These are phyloP conservation scores for Byssochlamys sp. DNA, from an alignment of 2,329 filamentous ascomycete genomes.

Conservation along the genomic window DNA sequence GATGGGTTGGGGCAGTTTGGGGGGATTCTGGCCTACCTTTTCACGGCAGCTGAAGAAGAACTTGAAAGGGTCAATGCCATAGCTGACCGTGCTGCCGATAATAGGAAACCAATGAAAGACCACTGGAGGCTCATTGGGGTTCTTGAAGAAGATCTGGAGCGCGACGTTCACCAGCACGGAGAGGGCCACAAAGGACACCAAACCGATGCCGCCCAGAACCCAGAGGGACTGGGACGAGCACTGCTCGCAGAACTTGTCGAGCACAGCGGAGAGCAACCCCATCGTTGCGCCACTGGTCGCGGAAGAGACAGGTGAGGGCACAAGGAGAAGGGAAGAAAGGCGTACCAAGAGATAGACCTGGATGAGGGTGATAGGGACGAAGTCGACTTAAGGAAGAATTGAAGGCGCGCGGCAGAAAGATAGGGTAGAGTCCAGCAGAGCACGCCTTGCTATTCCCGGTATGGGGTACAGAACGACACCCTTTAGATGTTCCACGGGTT, in stretches of 20 bases:
- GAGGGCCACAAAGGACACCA: slow-evolving; percentile 42
- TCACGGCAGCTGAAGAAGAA: slow-evolving; percentile 57
- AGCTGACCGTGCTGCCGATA: slow-evolving; percentile 82
- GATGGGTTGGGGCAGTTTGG: not conserved
- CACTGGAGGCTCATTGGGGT: slow-evolving; percentile 64
- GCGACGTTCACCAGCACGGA: slow-evolving; percentile 69
- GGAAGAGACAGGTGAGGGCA: slow-evolving; percentile 1
- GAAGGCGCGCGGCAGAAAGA: not conserved
- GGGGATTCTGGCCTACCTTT: slow-evolving; percentile 53
- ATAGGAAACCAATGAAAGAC: slow-evolving; percentile 60
- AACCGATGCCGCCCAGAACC: slow-evolving; percentile 35
- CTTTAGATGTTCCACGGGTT: not conserved
- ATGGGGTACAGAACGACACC: not conserved
- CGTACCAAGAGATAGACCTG: not conserved
- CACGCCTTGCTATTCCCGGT: not conserved
- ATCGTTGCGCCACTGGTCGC: slow-evolving; percentile 25
- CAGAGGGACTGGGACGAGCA: slow-evolving; percentile 39
- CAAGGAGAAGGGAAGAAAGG: not conserved
- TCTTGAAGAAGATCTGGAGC: slow-evolving; percentile 69
- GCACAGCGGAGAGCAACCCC: slow-evolving; percentile 43
- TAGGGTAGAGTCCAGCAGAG: not conserved
- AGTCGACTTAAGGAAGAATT: slow-evolving; percentile 3
- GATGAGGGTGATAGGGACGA: not conserved
- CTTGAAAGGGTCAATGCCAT: slow-evolving; percentile 72
- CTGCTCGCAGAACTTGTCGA: slow-evolving; percentile 36